A percentile compares a stretch with the other conserved stretches of the same genome.
These are phyloP conservation scores for Fennellomyces sp. DNA, from an alignment of 371 early-diverging fungal genomes.

Conservation along the genomic window DNA sequence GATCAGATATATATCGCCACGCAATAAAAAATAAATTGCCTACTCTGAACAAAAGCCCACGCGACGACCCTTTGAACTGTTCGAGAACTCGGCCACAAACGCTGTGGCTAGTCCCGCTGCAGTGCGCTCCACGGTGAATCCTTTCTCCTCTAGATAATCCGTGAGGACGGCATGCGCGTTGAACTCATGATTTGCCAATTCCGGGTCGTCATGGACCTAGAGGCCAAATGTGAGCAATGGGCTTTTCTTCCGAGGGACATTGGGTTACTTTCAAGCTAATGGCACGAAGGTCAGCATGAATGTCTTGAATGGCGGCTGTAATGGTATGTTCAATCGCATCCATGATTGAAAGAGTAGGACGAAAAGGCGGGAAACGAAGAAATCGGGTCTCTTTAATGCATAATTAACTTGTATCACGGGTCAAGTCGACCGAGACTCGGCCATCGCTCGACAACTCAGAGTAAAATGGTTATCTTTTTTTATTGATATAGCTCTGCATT, in stretches of 20 bases:
- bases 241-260: background rate
- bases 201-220: slow-evolving; percentile 65
- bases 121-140: slow-evolving; percentile 57
- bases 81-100: slow-evolving; percentile 60
- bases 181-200: slow-evolving; percentile 59
- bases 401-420: background rate
- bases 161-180: slow-evolving; percentile 59
- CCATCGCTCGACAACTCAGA: background rate
- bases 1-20: too few species aligned
- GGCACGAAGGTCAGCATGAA: slow-evolving; percentile 49
- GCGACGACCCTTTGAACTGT: slow-evolving; percentile 38
- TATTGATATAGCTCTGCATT: slow-evolving; percentile 45
- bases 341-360: background rate
- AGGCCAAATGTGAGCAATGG: background rate
- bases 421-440: slow-evolving; percentile 4
- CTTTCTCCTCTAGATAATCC: slow-evolving; percentile 54
- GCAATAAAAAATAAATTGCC: too few species aligned
- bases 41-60: slow-evolving; percentile 61
- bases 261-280: slow-evolving; percentile 55
- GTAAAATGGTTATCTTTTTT: background rate
- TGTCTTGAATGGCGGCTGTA: slow-evolving; percentile 43
- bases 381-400: background rate
- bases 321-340: background rate
- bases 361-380: background rate
- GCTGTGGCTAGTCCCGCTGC: slow-evolving; percentile 65